Base-by-base conservation (phyloP, 1,284 basidiomycete genomes). In the Anthracocystis panici-leucophaei region DNA sequence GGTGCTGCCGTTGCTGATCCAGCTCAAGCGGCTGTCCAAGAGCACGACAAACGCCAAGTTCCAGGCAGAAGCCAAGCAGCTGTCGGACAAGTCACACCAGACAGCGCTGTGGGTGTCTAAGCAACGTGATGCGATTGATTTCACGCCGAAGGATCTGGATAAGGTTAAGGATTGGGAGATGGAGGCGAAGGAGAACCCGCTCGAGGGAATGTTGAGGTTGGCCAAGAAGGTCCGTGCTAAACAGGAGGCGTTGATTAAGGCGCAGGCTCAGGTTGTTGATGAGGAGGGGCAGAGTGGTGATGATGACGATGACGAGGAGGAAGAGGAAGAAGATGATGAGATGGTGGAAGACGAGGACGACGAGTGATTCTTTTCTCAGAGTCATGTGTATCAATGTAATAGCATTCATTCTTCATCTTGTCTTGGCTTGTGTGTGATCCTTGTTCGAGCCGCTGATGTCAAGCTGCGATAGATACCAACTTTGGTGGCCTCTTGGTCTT, bases 1-100 rank as follows among this genome's bases (percentile, higher is more conserved):
- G 57, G 89, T 91, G 14, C 89, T 98, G n/a, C 94, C 96, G 2
- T 87, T 95, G 41, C 87, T 91, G n/a, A 89, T 92, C 29, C 80
- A 82, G 71, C 62, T 84, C 35, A 77, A 77, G 60, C 65, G 83
- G 44, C 27, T 67, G 21, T 73, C 84, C 25, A 83, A 82, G 71
- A 63, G 65, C 27, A 75, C 67, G 18, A 71, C 75, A 12, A 77
- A 66, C 57, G 57, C 75, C 57, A 82, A 82, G 50, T 75, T 81
- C 49, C 55, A 59, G 29, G 48, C 79, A 7, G 55, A 72, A 46
- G 59, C 80, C 16, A 78, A 77, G 44, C 60, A 75, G 45, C 23
- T 85, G 31, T 58, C 82, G 29, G 80, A 82, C 71, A 84, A 84
- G 72, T 66, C 77, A 40, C 74, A 74, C 35, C 72, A 73, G 63